Evolutionary conservation across 345 rosid species (phyloP).

Genomic region (Corymbia maculata): DNA sequence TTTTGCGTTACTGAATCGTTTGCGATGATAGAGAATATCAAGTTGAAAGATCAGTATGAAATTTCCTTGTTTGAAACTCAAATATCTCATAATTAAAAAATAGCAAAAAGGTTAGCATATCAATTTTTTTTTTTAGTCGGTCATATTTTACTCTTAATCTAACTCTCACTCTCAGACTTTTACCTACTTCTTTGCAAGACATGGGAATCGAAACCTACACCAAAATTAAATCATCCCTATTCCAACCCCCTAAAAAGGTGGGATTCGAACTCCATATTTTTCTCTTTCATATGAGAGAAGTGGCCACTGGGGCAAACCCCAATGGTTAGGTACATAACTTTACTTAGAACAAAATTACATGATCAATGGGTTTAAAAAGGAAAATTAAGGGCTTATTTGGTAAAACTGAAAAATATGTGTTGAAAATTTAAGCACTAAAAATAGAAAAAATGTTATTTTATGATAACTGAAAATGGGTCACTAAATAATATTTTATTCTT

Average conservation of each 20-base stretch:
- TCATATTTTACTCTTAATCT: too few species aligned
- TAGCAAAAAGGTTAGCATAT: too few species aligned
- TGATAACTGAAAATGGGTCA: neutral
- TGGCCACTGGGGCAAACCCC: too few species aligned
- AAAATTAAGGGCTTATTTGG: neutral
- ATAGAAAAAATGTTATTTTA: neutral
- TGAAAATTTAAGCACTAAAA: neutral
- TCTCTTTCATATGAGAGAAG: too few species aligned
- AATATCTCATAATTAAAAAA: neutral
- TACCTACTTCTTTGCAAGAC: too few species aligned
- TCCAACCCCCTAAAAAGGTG: too few species aligned
- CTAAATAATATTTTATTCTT: neutral
- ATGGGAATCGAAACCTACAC: too few species aligned
- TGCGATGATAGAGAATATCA: neutral
- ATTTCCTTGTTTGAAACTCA: neutral
- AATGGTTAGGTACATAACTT: neutral
- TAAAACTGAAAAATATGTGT: neutral
- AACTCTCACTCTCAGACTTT: too few species aligned
- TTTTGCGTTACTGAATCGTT: neutral
- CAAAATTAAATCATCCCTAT: too few species aligned
- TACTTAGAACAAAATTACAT: neutral
- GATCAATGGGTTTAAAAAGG: neutral
- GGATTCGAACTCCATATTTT: too few species aligned
- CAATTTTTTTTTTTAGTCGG: too few species aligned
- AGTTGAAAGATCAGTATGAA: neutral